Percentiles rank a stretch among this genome's conserved stretches.
Conservation (phyloP, 805 yeast species). For the Zygoascus flipseniorum region DNA sequence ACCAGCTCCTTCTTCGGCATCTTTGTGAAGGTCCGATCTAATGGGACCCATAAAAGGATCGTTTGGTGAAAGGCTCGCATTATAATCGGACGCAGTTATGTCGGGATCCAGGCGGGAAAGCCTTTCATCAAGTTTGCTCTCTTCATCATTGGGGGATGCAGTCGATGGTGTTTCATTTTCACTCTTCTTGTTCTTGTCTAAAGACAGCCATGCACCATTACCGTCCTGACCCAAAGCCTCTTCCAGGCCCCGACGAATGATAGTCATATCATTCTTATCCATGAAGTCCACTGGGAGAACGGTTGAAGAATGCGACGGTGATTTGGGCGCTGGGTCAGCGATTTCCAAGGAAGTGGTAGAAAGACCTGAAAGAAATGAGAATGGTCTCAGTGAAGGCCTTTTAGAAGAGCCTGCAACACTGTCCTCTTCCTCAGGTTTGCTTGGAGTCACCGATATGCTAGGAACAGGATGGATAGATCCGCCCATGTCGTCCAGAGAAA, state of each 20-base stretch:
- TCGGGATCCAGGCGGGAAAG: neutral
- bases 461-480: neutral
- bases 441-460: neutral
- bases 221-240: slow-evolving; percentile 19
- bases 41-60: neutral
- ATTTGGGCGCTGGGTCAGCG: neutral
- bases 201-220: slow-evolving; percentile 15
- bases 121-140: neutral
- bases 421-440: too few species aligned
- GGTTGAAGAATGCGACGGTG: neutral
- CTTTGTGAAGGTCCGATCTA: neutral
- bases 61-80: neutral
- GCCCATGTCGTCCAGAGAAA: neutral
- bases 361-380: neutral
- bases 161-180: neutral
- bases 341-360: neutral
- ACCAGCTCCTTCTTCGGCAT: neutral
- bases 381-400: neutral
- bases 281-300: neutral
- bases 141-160: neutral
- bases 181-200: neutral
- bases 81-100: neutral
- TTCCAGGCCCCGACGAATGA: slow-evolving; percentile 10
- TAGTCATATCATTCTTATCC: neutral
- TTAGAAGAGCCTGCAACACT: neutral